These are phyloP conservation scores for Quercus phellos DNA, from an alignment of 331 rosid genomes.

Conservation along the genomic window DNA sequence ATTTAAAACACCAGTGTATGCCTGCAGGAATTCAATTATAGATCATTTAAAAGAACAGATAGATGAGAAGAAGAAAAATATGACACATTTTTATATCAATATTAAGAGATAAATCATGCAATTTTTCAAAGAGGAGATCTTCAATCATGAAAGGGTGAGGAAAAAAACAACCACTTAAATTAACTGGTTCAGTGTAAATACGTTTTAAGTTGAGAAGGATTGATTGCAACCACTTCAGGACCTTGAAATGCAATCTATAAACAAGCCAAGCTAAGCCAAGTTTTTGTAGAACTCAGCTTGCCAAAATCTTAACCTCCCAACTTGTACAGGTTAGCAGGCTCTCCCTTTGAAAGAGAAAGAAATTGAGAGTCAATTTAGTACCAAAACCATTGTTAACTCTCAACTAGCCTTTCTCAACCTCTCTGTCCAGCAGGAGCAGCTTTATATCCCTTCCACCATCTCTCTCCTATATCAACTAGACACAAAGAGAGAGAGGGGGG, in stretches of 20 bases:
- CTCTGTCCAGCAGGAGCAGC: neutral
- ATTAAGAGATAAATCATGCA: neutral
- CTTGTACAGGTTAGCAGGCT: neutral
- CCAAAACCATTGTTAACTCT: neutral
- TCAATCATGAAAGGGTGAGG: neutral
- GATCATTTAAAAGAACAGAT: neutral
- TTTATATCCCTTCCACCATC: neutral
- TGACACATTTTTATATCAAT: neutral
- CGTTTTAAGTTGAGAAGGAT: neutral
- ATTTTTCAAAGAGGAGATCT: neutral
- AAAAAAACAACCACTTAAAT: neutral
- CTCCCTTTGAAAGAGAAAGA: neutral
- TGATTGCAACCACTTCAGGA: neutral
- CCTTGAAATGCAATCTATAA: neutral
- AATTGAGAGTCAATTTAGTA: neutral
- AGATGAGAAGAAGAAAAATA: neutral
- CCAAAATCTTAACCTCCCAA: neutral
- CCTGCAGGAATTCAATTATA: constrained; percentile 48
- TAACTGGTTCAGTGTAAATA: neutral
- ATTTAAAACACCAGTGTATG: constrained; percentile 72
- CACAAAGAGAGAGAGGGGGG: too few species aligned
- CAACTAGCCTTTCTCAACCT: neutral
- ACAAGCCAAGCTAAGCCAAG: neutral
- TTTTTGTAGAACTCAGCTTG: neutral
- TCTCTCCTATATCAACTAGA: neutral